Conservation (phyloP, 2,329 filamentous ascomycete genomes). For the Aspergillus chevalieri region DNA sequence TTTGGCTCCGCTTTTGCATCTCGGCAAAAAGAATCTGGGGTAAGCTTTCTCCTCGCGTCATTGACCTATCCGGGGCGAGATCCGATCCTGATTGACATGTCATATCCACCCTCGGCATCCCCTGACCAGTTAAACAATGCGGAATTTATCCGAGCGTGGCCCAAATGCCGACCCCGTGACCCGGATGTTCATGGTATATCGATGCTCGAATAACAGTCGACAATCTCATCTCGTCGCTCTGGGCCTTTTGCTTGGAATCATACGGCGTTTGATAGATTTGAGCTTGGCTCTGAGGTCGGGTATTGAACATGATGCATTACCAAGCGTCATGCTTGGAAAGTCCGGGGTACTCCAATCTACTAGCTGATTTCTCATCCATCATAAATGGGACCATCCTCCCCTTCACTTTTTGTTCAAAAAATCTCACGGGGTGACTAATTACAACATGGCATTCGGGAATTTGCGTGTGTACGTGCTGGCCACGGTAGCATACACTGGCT, state of each 20-base stretch:
- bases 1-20: neutral
- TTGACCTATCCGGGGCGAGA: neutral
- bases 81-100: neutral
- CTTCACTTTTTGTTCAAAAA: neutral
- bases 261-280: too few species aligned
- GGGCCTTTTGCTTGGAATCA: too few species aligned
- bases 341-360: too few species aligned
- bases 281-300: too few species aligned
- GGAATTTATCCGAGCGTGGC: neutral
- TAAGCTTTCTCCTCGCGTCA: neutral
- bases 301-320: too few species aligned
- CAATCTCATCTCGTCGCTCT: too few species aligned
- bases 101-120: neutral
- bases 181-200: neutral
- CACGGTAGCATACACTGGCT: constrained; percentile 39
- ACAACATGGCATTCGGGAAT: constrained; percentile 31
- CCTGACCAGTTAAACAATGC: neutral
- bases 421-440: neutral
- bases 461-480: constrained; percentile 42
- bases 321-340: too few species aligned
- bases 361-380: too few species aligned
- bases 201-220: neutral
- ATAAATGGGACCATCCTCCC: neutral
- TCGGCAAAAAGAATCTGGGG: neutral
- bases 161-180: neutral